Percentiles rank a stretch among this genome's conserved stretches.
phyloP scores from a whole-genome alignment of 2,329 filamentous ascomycete genomes.

The Verticillium albo-atrum region DNA sequence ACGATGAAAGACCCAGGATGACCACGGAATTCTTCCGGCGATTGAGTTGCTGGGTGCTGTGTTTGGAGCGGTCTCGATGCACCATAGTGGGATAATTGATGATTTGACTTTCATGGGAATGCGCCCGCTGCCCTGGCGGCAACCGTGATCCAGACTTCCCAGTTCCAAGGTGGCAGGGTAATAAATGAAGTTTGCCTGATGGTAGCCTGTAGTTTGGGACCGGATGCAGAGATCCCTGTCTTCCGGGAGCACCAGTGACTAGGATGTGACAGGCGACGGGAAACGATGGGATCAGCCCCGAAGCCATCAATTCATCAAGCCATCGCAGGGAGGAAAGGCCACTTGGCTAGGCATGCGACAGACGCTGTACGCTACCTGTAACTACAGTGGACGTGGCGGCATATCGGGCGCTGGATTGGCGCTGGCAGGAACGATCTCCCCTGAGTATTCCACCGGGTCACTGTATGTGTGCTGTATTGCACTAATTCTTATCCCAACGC shows the following conservation, averaged over 20 bases:
- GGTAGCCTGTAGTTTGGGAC: background rate
- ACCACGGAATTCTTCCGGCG: background rate
- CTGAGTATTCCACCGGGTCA: too few relatives aligned
- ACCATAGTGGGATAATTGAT: background rate
- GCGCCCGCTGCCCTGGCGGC: background rate
- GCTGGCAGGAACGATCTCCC: too few relatives aligned
- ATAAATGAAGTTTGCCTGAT: background rate
- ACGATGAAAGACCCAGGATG: background rate
- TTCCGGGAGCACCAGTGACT: background rate
- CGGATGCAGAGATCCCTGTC: background rate
- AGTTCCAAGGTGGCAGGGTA: background rate
- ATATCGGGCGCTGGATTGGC: too few relatives aligned
- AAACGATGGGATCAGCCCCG: too few relatives aligned
- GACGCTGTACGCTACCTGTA: too few relatives aligned
- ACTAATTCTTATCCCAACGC: too few relatives aligned
- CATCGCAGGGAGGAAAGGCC: too few relatives aligned
- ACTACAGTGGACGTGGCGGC: too few relatives aligned
- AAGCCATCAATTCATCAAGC: too few relatives aligned
- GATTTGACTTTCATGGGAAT: background rate
- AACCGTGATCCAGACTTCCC: background rate
- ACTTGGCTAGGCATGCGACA: too few relatives aligned
- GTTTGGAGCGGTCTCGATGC: background rate
- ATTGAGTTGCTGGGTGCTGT: background rate
- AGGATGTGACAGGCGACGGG: background rate
- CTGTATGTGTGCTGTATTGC: too few relatives aligned